Percentiles rank a stretch among this genome's conserved stretches.
Conservation (phyloP, 352 stramenopile species). For the Phytophthora multivora region DNA sequence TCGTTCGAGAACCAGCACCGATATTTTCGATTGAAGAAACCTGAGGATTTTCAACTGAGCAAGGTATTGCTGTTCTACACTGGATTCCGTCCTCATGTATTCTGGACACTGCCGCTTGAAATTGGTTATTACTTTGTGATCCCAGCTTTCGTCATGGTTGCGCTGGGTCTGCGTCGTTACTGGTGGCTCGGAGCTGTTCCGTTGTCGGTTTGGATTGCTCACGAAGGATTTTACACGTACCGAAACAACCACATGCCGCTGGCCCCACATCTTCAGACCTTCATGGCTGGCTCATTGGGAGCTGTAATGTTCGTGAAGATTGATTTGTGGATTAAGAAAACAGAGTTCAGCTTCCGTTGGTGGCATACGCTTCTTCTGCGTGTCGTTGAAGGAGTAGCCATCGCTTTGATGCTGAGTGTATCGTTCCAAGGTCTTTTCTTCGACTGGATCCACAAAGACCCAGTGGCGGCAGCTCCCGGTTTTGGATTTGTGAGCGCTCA, state of each 20-base stretch:
- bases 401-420: conserved; percentile 28
- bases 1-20: conserved; percentile 30
- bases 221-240: conserved; percentile 23
- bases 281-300: conserved; percentile 40
- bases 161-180: conserved; percentile 19
- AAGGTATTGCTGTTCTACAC: conserved; percentile 46
- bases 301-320: conserved; percentile 37
- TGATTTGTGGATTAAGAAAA: conserved; percentile 29
- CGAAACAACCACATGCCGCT: conserved; percentile 24
- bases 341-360: conserved; percentile 14
- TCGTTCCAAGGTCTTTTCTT: conserved; percentile 32
- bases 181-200: conserved; percentile 35
- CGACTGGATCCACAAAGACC: conserved; percentile 27
- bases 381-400: conserved; percentile 30
- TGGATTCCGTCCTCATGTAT: conserved; percentile 41
- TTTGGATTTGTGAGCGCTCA: conserved; percentile 25
- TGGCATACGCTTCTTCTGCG: conserved; percentile 34
- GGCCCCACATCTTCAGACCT: conserved; percentile 31
- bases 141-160: conserved; percentile 36
- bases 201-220: conserved; percentile 25
- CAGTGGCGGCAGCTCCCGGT: conserved; percentile 6
- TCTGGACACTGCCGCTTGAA: conserved; percentile 34
- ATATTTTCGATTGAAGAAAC: conserved; percentile 38
- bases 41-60: conserved; percentile 34
- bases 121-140: conserved; percentile 48